A percentile compares a stretch with the other conserved stretches of the same genome.
phyloP scores from a whole-genome alignment of 2,329 filamentous ascomycete genomes.

The Fusarium nurragi region DNA sequence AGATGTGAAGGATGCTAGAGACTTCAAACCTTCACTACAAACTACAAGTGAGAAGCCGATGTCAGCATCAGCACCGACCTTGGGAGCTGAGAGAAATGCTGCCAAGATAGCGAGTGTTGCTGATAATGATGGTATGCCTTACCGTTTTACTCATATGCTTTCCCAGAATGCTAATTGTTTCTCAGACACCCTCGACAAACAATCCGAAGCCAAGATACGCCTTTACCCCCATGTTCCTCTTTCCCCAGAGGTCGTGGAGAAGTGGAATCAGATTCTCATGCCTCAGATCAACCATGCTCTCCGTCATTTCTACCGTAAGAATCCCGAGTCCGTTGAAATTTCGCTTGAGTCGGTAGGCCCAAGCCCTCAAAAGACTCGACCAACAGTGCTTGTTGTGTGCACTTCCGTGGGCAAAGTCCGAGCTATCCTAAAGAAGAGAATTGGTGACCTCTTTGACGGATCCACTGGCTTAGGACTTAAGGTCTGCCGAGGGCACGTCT shows the following conservation, averaged over 20 bases:
- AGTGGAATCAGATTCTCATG: slow-evolving; percentile 77
- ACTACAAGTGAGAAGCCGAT: slow-evolving; percentile 33
- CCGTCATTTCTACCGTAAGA: slow-evolving; percentile 75
- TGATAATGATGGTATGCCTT: slow-evolving; percentile 35
- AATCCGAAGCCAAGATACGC: slow-evolving; percentile 57
- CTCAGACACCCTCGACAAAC: slow-evolving; percentile 40
- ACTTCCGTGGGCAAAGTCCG: slow-evolving; percentile 78
- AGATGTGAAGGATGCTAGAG: slow-evolving; percentile 24
- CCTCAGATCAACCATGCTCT: slow-evolving; percentile 78
- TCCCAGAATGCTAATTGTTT: slow-evolving; percentile 1
- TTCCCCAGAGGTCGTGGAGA: slow-evolving; percentile 69
- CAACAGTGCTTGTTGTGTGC: slow-evolving; percentile 81
- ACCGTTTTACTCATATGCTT: too few species aligned
- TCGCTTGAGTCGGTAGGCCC: slow-evolving; percentile 79
- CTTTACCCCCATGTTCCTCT: slow-evolving; percentile 69
- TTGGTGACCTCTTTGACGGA: slow-evolving; percentile 72
- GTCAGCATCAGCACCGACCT: background rate
- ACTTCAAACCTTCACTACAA: slow-evolving; percentile 9
- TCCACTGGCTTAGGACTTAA: slow-evolving; percentile 71
- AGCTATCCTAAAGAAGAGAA: slow-evolving; percentile 73
- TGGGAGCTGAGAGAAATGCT: slow-evolving; percentile 1
- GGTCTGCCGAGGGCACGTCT: slow-evolving; percentile 74
- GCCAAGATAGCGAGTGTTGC: slow-evolving; percentile 12
- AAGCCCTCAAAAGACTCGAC: slow-evolving; percentile 70
- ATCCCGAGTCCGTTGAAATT: slow-evolving; percentile 81